A percentile compares a stretch with the other conserved stretches of the same genome.
phyloP scores from a whole-genome alignment of 257 asterid species.

The Solanum raphanifolium region DNA sequence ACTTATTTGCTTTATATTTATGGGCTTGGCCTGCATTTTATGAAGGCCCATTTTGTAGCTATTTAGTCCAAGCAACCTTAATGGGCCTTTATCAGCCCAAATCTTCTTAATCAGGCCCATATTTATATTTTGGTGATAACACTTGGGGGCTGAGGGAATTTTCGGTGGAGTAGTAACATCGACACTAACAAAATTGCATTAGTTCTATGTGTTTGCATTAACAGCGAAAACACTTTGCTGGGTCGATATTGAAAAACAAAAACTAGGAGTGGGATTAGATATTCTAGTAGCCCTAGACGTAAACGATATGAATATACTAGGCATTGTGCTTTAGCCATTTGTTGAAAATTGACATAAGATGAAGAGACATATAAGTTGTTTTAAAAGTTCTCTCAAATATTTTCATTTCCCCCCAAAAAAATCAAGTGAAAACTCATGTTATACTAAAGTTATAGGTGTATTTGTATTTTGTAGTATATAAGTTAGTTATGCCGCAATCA shows the following conservation, averaged over 20 bases:
- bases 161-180: neutral
- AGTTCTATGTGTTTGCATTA: neutral
- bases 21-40: neutral
- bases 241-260: neutral
- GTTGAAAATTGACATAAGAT: neutral
- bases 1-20: neutral
- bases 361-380: too few species aligned
- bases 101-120: neutral
- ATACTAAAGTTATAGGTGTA: too few species aligned
- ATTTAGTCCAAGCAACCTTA: neutral
- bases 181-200: too few species aligned
- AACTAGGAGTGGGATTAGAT: neutral
- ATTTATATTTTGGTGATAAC: neutral
- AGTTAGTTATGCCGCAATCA: too few species aligned
- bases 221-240: neutral
- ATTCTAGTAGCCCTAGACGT: neutral
- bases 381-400: too few species aligned
- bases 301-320: too few species aligned
- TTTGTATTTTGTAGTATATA: too few species aligned
- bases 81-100: neutral
- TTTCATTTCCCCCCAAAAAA: too few species aligned
- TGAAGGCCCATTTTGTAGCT: neutral
- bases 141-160: neutral
- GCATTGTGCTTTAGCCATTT: neutral
- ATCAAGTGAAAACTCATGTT: too few species aligned